A percentile compares a stretch with the other conserved stretches of the same genome.
Evolutionary conservation across 352 stramenopile genomes (phyloP).

Genomic region (Vaucheria bursata): DNA sequence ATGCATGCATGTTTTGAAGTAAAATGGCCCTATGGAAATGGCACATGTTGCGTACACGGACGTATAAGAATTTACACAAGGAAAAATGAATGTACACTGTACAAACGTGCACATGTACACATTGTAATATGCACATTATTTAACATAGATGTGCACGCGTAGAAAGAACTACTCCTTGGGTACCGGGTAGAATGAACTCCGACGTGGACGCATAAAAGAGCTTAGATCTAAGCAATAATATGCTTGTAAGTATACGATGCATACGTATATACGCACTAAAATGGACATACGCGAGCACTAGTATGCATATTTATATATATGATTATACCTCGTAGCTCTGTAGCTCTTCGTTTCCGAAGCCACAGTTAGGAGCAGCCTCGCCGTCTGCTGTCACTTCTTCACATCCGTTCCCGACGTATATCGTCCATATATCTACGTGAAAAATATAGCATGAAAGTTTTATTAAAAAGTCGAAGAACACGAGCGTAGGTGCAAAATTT

Average conservation of each 20-base stretch:
- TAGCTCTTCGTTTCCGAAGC: not conserved
- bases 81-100: no score
- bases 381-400: not conserved
- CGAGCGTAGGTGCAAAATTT: not conserved
- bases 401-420: not conserved
- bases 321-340: not conserved
- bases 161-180: not conserved
- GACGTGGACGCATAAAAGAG: not conserved
- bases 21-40: no score
- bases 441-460: not conserved
- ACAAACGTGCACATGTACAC: no score
- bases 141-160: not conserved
- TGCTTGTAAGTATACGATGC: not conserved
- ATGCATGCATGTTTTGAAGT: no score
- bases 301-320: not conserved
- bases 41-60: no score
- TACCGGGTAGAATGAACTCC: not conserved
- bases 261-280: not conserved
- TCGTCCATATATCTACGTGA: slow-evolving; percentile 1
- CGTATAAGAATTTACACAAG: no score
- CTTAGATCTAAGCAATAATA: not conserved
- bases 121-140: no score
- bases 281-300: not conserved
- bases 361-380: not conserved
- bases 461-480: not conserved